phyloP scores from a whole-genome alignment of 768 basidiomycete species.

The Agrocybe chaxingu region DNA sequence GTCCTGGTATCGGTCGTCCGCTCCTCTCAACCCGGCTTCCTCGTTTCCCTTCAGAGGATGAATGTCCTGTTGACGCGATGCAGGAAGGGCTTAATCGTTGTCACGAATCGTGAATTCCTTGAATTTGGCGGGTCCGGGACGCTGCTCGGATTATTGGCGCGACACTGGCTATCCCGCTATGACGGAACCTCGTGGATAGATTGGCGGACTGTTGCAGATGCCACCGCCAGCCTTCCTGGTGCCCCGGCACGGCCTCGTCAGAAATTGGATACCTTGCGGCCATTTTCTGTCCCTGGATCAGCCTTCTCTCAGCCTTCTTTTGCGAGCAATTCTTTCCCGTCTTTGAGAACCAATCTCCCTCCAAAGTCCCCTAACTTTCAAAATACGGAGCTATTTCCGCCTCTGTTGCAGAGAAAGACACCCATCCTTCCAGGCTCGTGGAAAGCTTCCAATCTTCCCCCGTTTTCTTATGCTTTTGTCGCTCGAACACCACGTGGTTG shows the following conservation, averaged over 20 bases:
- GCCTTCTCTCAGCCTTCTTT: too few species aligned
- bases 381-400: too few species aligned
- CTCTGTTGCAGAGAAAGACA: too few species aligned
- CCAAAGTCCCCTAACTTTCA: too few species aligned
- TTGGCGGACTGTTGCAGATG: slow-evolving; percentile 25
- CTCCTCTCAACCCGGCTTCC: slow-evolving; percentile 42
- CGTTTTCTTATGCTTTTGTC: too few species aligned
- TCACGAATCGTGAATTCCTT: slow-evolving; percentile 42
- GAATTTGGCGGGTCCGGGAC: slow-evolving; percentile 28
- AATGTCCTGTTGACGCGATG: slow-evolving; percentile 56
- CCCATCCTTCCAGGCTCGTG: too few species aligned
- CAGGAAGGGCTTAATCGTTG: slow-evolving; percentile 42
- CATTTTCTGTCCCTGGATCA: too few species aligned
- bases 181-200: slow-evolving; percentile 26
- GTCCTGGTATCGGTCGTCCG: slow-evolving; percentile 52
- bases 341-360: too few species aligned
- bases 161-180: slow-evolving; percentile 18
- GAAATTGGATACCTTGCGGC: too few species aligned
- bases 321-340: too few species aligned
- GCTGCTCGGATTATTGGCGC: slow-evolving; percentile 38
- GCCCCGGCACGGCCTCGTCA: slow-evolving; percentile 5
- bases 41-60: slow-evolving; percentile 39
- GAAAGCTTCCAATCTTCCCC: too few species aligned
- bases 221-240: slow-evolving; percentile 28
- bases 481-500: too few species aligned